These are phyloP conservation scores for Coemansia sp. DNA, from an alignment of 192 early-diverging fungal species.

Conservation along the genomic window DNA sequence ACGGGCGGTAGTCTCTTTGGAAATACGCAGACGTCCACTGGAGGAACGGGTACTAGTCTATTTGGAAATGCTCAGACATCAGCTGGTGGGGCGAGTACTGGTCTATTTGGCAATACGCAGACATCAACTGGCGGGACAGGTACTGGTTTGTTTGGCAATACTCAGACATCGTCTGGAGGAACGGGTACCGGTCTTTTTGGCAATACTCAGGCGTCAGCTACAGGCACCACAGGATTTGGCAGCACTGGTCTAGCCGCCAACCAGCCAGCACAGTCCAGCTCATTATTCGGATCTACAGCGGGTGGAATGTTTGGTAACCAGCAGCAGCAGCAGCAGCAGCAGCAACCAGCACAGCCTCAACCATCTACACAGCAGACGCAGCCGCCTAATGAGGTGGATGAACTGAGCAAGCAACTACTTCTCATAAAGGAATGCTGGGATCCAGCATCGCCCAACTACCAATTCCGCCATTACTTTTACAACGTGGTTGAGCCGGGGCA, in stretches of 20 bases:
- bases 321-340: slow-evolving; percentile 10
- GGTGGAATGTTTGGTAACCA: slow-evolving; percentile 16
- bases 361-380: slow-evolving; percentile 35
- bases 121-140: neutral
- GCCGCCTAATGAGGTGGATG: slow-evolving; percentile 25
- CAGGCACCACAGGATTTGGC: slow-evolving; percentile 19
- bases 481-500: slow-evolving; percentile 89
- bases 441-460: slow-evolving; percentile 69
- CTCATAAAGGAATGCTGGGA: slow-evolving; percentile 75
- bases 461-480: slow-evolving; percentile 95
- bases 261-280: slow-evolving; percentile 16
- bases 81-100: neutral
- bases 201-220: slow-evolving; percentile 4
- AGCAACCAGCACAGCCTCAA: slow-evolving; percentile 11
- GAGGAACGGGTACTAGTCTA: neutral
- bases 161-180: slow-evolving; percentile 1
- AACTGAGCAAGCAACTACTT: slow-evolving; percentile 62
- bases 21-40: neutral
- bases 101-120: neutral
- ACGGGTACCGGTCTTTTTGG: slow-evolving; percentile 24
- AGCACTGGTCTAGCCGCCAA: neutral
- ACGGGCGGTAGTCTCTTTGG: slow-evolving; percentile 11
- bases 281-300: slow-evolving; percentile 27
- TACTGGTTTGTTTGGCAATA: slow-evolving; percentile 17
- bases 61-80: slow-evolving; percentile 9